Evolutionary conservation across 371 early-diverging fungal genomes (phyloP).

Genomic region (Lichtheimia ornata): DNA sequence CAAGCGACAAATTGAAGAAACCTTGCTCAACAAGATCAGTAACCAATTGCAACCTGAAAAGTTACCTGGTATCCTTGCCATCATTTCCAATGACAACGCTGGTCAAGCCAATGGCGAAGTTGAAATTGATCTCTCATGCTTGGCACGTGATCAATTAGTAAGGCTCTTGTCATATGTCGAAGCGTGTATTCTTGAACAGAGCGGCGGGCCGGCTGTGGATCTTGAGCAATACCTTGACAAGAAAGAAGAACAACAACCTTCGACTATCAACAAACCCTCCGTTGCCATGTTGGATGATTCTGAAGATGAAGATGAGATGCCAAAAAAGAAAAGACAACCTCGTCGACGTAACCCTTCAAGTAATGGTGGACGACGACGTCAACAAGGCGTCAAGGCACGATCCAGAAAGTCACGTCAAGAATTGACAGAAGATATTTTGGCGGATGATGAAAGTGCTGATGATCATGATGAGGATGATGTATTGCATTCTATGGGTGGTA

Average conservation of each 20-base stretch:
- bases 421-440: constrained; percentile 15
- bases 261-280: constrained; percentile 9
- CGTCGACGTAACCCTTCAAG: constrained; percentile 3
- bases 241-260: constrained; percentile 20
- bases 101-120: constrained; percentile 39
- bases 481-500: not conserved
- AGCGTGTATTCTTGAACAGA: constrained; percentile 49
- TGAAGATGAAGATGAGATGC: constrained; percentile 20
- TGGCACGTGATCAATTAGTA: constrained; percentile 46
- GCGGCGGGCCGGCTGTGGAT: constrained; percentile 46
- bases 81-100: constrained; percentile 32
- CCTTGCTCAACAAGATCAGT: constrained; percentile 44
- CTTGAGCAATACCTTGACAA: constrained; percentile 35
- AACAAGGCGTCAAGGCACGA: constrained; percentile 8
- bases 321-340: constrained; percentile 4
- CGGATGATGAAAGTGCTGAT: constrained; percentile 8
- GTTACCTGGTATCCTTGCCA: constrained; percentile 48
- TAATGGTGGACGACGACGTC: not conserved
- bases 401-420: constrained; percentile 5
- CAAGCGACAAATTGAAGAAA: constrained; percentile 52
- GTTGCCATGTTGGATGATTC: constrained; percentile 8
- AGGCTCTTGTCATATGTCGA: constrained; percentile 48
- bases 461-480: constrained; percentile 5
- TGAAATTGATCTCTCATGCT: constrained; percentile 50
- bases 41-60: constrained; percentile 43